Percentiles rank a stretch among this genome's conserved stretches.
phyloP scores from a whole-genome alignment of 352 stramenopile genomes.

The Plasmopara viticola region DNA sequence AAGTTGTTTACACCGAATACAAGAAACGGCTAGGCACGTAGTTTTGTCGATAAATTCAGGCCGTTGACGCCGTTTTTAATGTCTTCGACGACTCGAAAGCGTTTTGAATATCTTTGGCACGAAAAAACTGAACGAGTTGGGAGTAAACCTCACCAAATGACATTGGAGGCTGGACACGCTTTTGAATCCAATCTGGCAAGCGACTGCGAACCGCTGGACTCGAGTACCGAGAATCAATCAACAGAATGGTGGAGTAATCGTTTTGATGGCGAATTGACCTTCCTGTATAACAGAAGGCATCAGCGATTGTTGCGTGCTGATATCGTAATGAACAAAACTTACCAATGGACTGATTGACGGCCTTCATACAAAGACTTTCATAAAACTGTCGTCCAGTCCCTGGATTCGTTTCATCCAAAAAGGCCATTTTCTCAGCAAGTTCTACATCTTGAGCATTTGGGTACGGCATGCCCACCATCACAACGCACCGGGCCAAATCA shows the following conservation, averaged over 20 bases:
- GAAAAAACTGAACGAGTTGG: conserved; percentile 77
- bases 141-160: conserved; percentile 70
- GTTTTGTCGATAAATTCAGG: conserved; percentile 2
- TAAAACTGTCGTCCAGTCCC: conserved; percentile 90
- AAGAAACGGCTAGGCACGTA: conserved; percentile 31
- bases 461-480: conserved; percentile 98
- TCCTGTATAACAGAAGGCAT: conserved; percentile 29
- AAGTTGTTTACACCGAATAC: conserved; percentile 67
- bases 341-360: conserved; percentile 99
- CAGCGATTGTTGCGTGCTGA: conserved; percentile 1
- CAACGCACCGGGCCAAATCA: conserved; percentile 93
- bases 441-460: conserved; percentile 94
- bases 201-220: conserved; percentile 51
- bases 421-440: conserved; percentile 96
- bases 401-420: conserved; percentile 64
- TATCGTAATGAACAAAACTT: conserved; percentile 10
- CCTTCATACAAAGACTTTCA: conserved; percentile 97
- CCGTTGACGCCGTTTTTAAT: conserved; percentile 4
- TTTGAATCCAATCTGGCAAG: conserved; percentile 80
- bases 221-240: conserved; percentile 94
- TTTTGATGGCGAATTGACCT: conserved; percentile 96
- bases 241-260: conserved; percentile 95
- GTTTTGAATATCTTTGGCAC: conserved; percentile 30
- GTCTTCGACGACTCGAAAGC: conserved; percentile 9
- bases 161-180: conserved; percentile 47